Conservation (phyloP, 2,329 filamentous ascomycete species). For the Chrysoporthe puriensis region DNA sequence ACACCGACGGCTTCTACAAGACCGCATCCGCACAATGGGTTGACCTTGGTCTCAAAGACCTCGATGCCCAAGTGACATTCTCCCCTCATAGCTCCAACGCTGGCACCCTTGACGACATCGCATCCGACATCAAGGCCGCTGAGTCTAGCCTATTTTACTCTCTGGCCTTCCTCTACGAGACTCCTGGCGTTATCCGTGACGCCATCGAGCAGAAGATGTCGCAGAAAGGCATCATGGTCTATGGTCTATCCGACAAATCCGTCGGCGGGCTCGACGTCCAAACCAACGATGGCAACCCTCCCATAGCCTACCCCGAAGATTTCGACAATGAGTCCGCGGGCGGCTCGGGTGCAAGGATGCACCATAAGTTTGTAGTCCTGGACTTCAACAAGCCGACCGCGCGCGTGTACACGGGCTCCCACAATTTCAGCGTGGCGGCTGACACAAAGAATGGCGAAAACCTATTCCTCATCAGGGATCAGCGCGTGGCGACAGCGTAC, state of each 20-base stretch:
- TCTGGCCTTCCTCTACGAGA: slow-evolving; percentile 33
- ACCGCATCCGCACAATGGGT: slow-evolving; percentile 30
- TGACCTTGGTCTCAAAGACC: slow-evolving; percentile 28
- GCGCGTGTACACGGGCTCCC: slow-evolving; percentile 33
- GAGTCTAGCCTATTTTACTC: slow-evolving; percentile 35
- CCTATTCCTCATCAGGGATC: slow-evolving; percentile 30
- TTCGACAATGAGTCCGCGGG: slow-evolving; percentile 31
- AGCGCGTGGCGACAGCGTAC: slow-evolving; percentile 31
- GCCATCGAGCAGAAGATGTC: slow-evolving; percentile 29
- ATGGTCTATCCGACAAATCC: slow-evolving; percentile 32
- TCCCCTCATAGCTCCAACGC: slow-evolving; percentile 32
- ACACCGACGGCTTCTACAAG: slow-evolving; percentile 29
- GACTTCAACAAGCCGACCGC: slow-evolving; percentile 33
- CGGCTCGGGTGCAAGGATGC: slow-evolving; percentile 31
- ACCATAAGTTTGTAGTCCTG: slow-evolving; percentile 33
- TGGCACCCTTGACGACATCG: slow-evolving; percentile 29
- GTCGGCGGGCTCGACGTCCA: slow-evolving; percentile 30
- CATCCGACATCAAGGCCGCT: slow-evolving; percentile 41
- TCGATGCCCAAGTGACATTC: slow-evolving; percentile 33
- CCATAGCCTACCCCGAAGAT: slow-evolving; percentile 31
- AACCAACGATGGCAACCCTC: slow-evolving; percentile 31
- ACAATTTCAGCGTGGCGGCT: slow-evolving; percentile 32
- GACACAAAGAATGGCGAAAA: slow-evolving; percentile 32
- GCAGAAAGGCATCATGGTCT: slow-evolving; percentile 32
- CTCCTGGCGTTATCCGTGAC: slow-evolving; percentile 37